Base-by-base conservation (phyloP, 2,329 filamentous ascomycete species). In the Aureobasidium subglaciale region DNA sequence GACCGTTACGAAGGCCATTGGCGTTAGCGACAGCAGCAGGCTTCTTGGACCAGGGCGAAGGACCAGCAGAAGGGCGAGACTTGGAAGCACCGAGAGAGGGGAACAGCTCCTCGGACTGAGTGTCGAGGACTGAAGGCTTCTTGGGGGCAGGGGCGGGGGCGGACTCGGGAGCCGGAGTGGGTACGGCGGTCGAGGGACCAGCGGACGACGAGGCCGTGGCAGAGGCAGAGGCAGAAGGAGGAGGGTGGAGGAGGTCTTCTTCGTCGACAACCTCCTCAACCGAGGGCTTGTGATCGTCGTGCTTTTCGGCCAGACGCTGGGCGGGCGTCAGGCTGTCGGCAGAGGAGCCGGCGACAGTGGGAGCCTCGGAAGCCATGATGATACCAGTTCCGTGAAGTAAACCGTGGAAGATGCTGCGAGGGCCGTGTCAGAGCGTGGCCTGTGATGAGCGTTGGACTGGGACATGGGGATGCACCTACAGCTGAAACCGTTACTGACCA, bases 101-200 rank as follows among this genome's bases (percentile, higher is more conserved):
- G 79, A 99, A 99, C 58, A 88, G 77, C 72, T 97, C 91, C 67
- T 95, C 88, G 16, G 89, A 95, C 66, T 88, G 81, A 18, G 89
- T 91, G 71, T 97, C 89, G 59, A 96, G 75, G 30, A 59, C 45
- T 13, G 62, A 46, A 58, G 59, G 62, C 59, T 40, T 62, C 41
- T 45, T 48, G 35, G 54, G 43, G 5, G 42, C 54, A 40, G 54
- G 32, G 16, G 42, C 29, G 27, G 41, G 32, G 16, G 32, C 16
- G 25, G 41, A 20, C 42, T 49, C 41, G 53, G 67, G 68, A 2
- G 32, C 76, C 77, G 49, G 27, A 4, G 50, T 54, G 15, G 50
- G 50, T 24, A 38, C 38, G 29, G 68, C 85, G 71, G 75, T 76
- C 43, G 74, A 73, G 55, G 78, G 72, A 52, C 75, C 71, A 53